phyloP scores from a whole-genome alignment of 768 basidiomycete genomes.

The Neoboletus subvelutipes region DNA sequence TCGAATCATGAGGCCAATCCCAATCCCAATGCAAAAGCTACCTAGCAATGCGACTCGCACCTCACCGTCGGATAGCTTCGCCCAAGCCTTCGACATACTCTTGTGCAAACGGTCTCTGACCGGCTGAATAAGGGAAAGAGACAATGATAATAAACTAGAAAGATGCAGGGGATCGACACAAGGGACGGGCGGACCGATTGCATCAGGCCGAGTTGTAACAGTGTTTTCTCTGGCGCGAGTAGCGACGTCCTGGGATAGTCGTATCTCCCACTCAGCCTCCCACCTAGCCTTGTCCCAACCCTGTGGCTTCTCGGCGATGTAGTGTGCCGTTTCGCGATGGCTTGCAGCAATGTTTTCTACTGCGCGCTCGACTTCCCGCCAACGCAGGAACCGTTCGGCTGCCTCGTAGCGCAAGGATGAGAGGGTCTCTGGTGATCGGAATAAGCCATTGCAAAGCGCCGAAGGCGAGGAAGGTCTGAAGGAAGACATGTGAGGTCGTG shows the following conservation, averaged over 20 bases:
- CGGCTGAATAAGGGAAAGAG: conserved; percentile 59
- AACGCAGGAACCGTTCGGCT: conserved; percentile 65
- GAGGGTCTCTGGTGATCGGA: conserved; percentile 63
- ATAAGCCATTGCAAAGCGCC: conserved; percentile 57
- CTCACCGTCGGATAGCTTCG: conserved; percentile 27
- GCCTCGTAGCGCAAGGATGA: conserved; percentile 59
- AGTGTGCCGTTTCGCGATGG: conserved; percentile 26
- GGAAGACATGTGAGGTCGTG: conserved; percentile 44
- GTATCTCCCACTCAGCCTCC: conserved; percentile 64
- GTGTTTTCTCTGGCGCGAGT: conserved; percentile 43
- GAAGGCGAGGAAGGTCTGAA: conserved; percentile 53
- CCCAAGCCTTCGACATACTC: conserved; percentile 22
- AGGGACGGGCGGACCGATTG: conserved; percentile 20
- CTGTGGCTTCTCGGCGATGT: conserved; percentile 22
- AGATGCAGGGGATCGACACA: conserved; percentile 65
- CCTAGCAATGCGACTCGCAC: conserved; percentile 38
- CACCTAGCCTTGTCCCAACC: conserved; percentile 63
- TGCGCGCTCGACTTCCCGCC: conserved; percentile 67
- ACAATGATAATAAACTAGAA: conserved; percentile 60
- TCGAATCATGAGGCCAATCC: conserved; percentile 40
- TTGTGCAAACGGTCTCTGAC: conserved; percentile 30
- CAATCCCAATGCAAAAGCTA: conserved; percentile 46
- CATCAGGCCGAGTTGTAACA: conserved; percentile 19
- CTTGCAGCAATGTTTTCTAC: conserved; percentile 43
- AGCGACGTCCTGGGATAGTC: conserved; percentile 63